Evolutionary conservation across 75 land plant genomes (phyloP).

Genomic region (Cupressus sempervirens): DNA sequence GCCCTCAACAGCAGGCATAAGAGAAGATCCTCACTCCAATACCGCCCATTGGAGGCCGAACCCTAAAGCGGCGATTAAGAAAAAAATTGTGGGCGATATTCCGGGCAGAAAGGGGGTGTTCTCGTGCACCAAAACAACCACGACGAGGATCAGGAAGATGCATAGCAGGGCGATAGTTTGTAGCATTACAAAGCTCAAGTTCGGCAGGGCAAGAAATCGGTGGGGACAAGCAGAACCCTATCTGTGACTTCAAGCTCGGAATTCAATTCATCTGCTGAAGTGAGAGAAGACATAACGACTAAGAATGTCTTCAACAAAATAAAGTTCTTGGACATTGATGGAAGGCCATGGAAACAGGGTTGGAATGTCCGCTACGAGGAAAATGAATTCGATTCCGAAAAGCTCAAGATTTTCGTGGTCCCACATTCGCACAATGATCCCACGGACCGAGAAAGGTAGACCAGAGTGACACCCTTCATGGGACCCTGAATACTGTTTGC

Average conservation of each 20-base stretch:
- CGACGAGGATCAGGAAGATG: slow-evolving; percentile 32
- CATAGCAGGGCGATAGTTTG: slow-evolving; percentile 36
- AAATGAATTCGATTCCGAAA: too few species aligned
- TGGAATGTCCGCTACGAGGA: too few species aligned
- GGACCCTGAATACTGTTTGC: neutral
- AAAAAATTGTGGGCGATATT: slow-evolving; percentile 23
- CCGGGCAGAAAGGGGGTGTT: slow-evolving; percentile 3
- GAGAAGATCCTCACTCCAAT: slow-evolving; percentile 21
- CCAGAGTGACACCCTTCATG: neutral
- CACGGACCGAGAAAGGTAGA: neutral
- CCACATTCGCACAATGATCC: too few species aligned
- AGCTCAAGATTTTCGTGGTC: too few species aligned
- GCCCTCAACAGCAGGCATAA: slow-evolving; percentile 49
- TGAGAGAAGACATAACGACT: too few species aligned
- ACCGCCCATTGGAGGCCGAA: slow-evolving; percentile 33
- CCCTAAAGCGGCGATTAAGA: slow-evolving; percentile 33
- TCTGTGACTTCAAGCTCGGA: too few species aligned
- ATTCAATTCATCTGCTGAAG: too few species aligned
- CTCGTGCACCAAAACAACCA: slow-evolving; percentile 16
- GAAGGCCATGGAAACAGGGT: too few species aligned
- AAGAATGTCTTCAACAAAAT: too few species aligned
- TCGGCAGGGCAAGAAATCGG: too few species aligned
- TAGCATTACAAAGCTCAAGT: slow-evolving; percentile 31
- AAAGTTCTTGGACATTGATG: too few species aligned
- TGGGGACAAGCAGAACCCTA: too few species aligned